phyloP scores from a whole-genome alignment of 192 early-diverging fungal genomes.

The Rhizoclosmatium sp. region DNA sequence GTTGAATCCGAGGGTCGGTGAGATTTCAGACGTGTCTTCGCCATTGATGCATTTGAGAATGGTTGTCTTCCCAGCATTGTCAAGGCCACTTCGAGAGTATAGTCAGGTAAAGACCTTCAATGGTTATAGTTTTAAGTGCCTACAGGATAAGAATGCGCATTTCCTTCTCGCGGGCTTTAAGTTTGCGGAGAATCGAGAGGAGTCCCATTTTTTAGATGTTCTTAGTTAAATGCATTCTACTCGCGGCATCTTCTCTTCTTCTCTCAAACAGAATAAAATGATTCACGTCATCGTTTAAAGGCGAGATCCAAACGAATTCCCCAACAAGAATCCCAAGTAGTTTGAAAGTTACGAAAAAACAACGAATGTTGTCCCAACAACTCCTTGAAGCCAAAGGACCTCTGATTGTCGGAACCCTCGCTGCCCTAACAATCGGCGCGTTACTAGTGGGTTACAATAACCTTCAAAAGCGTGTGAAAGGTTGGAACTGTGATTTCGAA shows the following conservation, averaged over 20 bases:
- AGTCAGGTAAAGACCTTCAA: neutral
- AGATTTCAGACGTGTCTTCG: constrained; percentile 87
- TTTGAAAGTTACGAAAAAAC: no score
- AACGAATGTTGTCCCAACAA: no score
- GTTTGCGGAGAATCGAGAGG: constrained; percentile 92
- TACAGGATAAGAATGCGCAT: constrained; percentile 91
- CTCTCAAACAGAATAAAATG: neutral
- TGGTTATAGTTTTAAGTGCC: constrained; percentile 26
- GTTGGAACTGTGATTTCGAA: no score
- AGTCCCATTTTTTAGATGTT: constrained; percentile 78
- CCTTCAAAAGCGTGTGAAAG: no score
- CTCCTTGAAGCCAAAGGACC: no score
- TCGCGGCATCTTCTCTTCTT: neutral
- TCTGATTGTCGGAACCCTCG: no score
- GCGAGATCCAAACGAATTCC: no score
- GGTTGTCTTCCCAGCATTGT: constrained; percentile 99
- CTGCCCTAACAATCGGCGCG: no score
- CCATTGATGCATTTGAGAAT: constrained; percentile 96
- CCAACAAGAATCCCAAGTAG: no score
- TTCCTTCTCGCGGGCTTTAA: constrained; percentile 90
- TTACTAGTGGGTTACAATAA: no score
- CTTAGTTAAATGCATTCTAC: neutral
- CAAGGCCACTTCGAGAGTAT: constrained; percentile 71
- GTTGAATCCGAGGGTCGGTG: constrained; percentile 97
- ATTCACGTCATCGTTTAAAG: no score